Evolutionary conservation across 2,329 filamentous ascomycete species (phyloP), one percentile per base, ranked within the genome.

Genomic region (Arachnomyces sp.): DNA sequence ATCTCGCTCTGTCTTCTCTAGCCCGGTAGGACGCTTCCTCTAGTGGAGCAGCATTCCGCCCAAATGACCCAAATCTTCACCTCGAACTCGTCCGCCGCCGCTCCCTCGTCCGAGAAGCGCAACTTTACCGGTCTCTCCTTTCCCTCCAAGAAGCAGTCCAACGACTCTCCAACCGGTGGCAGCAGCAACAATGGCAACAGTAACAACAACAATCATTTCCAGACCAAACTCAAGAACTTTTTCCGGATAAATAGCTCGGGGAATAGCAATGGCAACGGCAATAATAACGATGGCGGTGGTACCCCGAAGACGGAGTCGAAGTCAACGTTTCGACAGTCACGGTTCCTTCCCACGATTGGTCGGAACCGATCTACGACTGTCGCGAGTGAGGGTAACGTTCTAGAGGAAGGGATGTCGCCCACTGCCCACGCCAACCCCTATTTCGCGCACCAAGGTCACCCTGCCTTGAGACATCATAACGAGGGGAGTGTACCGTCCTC

Each of bases 401-500:
- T 95, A 49, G 90, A 95, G 52, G 89, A 95, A 63, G 73, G 78
- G 46, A 74, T 94, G 56, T 94, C 89, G 57, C 92, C 92, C 17
- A 96, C 88, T 3, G 90, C 89, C 38, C 81, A 90, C 58, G 90
- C 88, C 49, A 98, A 98, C 61, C 92, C 92, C 13, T 98, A 98
- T 67, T 98, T 96, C 64, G 84, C 81, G 50, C 92, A 96, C 61
- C 92, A 98, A 66, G 92, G 92, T 42, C 88, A 88, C 53, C 92
- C 92, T 3, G 85, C 86, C 49, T 72, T 96, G 54, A 82, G 90
- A 58, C 92, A 98, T 68, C 88, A 93, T 68, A 94, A 96, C 63
- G 87, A 92, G 52, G 85, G 82, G 56, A 95, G 88, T 49, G 84
- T 94, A 28, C 89, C 92, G 11, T 87, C 88, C 9, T 94, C 89